Base-by-base conservation (phyloP, 352 stramenopile species). In the Pythium scleroteichum region DNA sequence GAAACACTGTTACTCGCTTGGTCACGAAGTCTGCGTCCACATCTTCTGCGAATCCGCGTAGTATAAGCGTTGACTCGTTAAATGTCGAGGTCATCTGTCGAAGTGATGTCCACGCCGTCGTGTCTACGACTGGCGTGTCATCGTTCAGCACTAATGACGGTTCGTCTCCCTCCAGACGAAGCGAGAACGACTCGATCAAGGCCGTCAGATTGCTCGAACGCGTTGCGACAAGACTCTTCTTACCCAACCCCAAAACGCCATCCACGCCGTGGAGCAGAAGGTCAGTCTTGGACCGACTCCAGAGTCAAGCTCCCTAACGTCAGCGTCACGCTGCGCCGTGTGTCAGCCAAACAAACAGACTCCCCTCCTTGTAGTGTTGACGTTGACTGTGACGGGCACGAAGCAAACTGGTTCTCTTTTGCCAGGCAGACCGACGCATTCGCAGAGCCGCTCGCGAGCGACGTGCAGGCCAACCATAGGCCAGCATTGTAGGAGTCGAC, bases 151-250 rank as follows among this genome's bases (percentile, higher is more conserved):
- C 8, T 12, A 55, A 3, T 6, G 20, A 45, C 8, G 48, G 29
- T 4, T 55, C 27, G 3, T 22, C 16, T 17, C 10, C 48, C 3
- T n/a, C n/a, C 27, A 55, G 27, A 27, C 26, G 23, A 4, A 35
- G 16, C 0, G 48, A 41, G 14, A 29, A 55, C 8, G 48, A 55
- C n/a, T 55, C 27, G 29, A 55, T 55, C 48, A 44, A 33, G 17
- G 39, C 29, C 8, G 48, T 55, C 16, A 55, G 12, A 35, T 55
- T 55, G 9, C 10, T 33, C 3, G 14, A n/a, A 44, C 48, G 48
- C 3, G 9, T 44, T 27, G 26, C 41, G 33, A 29, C 23, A 19
- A 29, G 23, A 26, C 4, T 51, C 29, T 53, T 22, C 24, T 33
- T 22, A 3, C 26, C 9, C 27, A 55, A 33, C 0, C 48, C 48